Evolutionary conservation across 2,329 filamentous ascomycete species (phyloP), one percentile per base, ranked within the genome.

Genomic region (Fusarium napiforme): DNA sequence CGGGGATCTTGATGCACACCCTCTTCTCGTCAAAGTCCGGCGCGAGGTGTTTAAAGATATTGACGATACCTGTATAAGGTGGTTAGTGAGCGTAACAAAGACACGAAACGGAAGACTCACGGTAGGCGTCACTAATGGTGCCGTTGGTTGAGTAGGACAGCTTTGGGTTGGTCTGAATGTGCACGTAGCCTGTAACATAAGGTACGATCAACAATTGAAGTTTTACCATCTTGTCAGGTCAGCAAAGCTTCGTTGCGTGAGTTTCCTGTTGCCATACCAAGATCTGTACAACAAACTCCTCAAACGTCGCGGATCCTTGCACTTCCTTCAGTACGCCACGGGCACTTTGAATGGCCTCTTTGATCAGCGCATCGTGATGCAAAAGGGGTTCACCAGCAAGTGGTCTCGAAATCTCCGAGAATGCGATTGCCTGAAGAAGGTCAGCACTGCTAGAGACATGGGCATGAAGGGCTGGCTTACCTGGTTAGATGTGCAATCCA

Each of bases 1-100:
- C 84, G 0, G 89, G 88, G 45, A 92, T 87, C 76, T 92, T 92
- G 81, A 92, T 89, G 69, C 87, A 91, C 32, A 92, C 81, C 36
- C 89, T 83, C 14, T 82, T 82, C 6, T 79, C 71, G 61, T 88
- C 83, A 59, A 88, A 67, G 1, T 67, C 69, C 10, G 76, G 75
- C 5, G 75, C 73, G 2, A 78, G 55, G 4, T 21, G 26, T 32
- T 77, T 71, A 32, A 79, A 77, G 46, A 77, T 78, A 3, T 66
- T n/a, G n/a, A 77, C 78, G 42, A 90, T 86, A 60, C 88, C 88
- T 90, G 47, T 14, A 19, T 7, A 2, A 14, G 32, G 32, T 14
- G 32, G 6, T 9, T 2, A 18, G 26, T 65, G 8, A 72, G 50
- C 15, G 18, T n/a, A 23, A 7, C 1, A 11, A 3, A 9, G 16